phyloP scores from a whole-genome alignment of 2,329 filamentous ascomycete species.

The Aspergillus calidoustus region DNA sequence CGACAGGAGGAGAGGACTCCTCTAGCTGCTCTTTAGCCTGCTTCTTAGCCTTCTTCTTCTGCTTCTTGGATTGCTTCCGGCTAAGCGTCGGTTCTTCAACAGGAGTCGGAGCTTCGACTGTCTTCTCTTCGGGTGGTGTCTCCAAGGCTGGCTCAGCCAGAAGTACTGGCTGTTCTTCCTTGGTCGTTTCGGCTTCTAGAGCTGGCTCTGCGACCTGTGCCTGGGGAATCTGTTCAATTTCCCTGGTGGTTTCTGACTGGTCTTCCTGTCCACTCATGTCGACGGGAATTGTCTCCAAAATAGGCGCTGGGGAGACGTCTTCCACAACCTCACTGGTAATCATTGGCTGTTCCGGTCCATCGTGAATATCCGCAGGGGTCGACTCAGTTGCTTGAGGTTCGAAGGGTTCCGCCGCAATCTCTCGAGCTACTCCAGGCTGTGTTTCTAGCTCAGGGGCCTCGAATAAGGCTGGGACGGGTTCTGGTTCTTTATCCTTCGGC shows the following conservation, averaged over 20 bases:
- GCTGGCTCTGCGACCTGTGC: neutral
- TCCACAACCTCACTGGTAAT: neutral
- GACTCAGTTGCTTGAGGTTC: neutral
- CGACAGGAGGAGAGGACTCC: neutral
- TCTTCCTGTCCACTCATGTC: neutral
- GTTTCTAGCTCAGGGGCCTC: neutral
- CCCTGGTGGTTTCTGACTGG: neutral
- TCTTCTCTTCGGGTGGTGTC: neutral
- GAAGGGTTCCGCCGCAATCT: neutral
- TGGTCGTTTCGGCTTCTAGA: neutral
- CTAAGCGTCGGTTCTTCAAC: conserved; percentile 12
- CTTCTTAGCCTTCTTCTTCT: conserved; percentile 30
- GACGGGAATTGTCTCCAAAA: neutral
- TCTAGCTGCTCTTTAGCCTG: conserved; percentile 18
- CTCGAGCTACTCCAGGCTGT: neutral
- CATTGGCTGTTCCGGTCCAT: neutral
- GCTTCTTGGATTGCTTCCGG: conserved; percentile 27
- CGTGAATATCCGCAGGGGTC: neutral
- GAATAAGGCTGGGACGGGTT: neutral
- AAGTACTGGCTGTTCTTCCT: neutral
- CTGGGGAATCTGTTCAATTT: neutral
- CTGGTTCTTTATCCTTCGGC: neutral
- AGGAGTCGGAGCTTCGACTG: neutral
- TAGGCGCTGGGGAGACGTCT: neutral
- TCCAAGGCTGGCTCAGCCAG: neutral